A percentile compares a stretch with the other conserved stretches of the same genome.
Evolutionary conservation across 2,329 filamentous ascomycete species (phyloP).

Genomic region (Passalora sequoiae): DNA sequence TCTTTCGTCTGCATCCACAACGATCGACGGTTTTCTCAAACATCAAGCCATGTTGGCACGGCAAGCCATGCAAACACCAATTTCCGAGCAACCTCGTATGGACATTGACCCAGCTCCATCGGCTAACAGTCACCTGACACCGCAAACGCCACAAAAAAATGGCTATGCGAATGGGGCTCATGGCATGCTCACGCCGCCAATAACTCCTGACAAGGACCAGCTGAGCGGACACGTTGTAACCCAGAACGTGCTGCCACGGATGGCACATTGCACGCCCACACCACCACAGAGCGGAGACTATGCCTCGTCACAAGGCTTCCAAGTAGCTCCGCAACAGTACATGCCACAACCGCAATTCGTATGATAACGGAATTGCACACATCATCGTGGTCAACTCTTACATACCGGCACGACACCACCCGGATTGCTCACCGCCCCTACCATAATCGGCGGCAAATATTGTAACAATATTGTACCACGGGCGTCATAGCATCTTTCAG

Average conservation of each 20-base stretch:
- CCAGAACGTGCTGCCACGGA: conserved; percentile 23
- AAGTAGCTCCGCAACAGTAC: conserved; percentile 18
- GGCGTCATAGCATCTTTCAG: conserved; percentile 28
- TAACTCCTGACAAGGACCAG: conserved; percentile 64
- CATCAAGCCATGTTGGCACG: conserved; percentile 46
- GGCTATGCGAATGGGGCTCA: conserved; percentile 61
- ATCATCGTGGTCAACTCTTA: background rate
- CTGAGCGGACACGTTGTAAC: conserved; percentile 24
- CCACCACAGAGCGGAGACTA: conserved; percentile 32
- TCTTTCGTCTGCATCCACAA: conserved; percentile 59
- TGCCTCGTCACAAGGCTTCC: conserved; percentile 20
- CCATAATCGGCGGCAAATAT: conserved; percentile 9
- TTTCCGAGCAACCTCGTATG: conserved; percentile 21
- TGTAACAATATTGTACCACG: conserved; percentile 28
- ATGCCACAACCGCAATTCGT: conserved; percentile 30
- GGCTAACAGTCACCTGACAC: conserved; percentile 50
- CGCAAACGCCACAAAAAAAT: conserved; percentile 74
- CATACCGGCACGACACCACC: background rate
- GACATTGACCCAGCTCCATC: conserved; percentile 24
- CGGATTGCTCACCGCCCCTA: conserved; percentile 5
- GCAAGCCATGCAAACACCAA: conserved; percentile 28
- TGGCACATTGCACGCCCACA: conserved; percentile 27
- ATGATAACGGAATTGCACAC: conserved; percentile 18
- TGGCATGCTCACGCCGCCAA: conserved; percentile 78
- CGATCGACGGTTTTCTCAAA: conserved; percentile 62